Percentiles rank a stretch among this genome's conserved stretches.
Evolutionary conservation across 2,329 filamentous ascomycete genomes (phyloP).

Genomic region (Fusarium austroafricanum): DNA sequence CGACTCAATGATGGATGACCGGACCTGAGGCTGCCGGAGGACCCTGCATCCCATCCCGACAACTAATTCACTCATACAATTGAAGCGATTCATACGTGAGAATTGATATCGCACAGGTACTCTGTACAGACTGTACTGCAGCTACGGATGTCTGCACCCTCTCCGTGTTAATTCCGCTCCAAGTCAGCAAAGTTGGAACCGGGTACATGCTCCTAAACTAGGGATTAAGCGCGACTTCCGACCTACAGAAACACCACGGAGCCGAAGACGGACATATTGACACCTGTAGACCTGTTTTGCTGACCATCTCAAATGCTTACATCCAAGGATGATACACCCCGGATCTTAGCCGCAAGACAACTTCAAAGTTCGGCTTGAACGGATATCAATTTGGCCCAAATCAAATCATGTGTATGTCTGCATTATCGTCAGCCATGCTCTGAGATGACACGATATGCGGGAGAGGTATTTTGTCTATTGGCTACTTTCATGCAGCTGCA

Average conservation of each 20-base stretch:
- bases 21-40: constrained; percentile 39
- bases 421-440: not conserved
- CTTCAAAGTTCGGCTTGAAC: not conserved
- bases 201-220: not conserved
- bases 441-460: not conserved
- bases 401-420: not conserved
- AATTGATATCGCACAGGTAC: constrained; percentile 17
- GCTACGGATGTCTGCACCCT: constrained; percentile 9
- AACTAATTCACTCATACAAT: constrained; percentile 49
- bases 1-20: constrained; percentile 24
- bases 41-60: constrained; percentile 41
- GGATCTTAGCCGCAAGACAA: constrained; percentile 38
- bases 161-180: constrained; percentile 9
- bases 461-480: constrained; percentile 1
- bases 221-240: constrained; percentile 17
- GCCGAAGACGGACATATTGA: constrained; percentile 10
- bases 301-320: constrained; percentile 10
- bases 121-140: not conserved
- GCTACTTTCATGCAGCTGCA: not conserved
- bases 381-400: not conserved
- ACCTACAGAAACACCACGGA: constrained; percentile 18
- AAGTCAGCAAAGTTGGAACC: not conserved
- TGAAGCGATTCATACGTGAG: constrained; percentile 8
- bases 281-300: not conserved
- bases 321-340: constrained; percentile 33